Percentiles rank a stretch among this genome's conserved stretches.
These are phyloP conservation scores for Elsinoe australis DNA, from an alignment of 2,329 filamentous ascomycete genomes.

Conservation along the genomic window DNA sequence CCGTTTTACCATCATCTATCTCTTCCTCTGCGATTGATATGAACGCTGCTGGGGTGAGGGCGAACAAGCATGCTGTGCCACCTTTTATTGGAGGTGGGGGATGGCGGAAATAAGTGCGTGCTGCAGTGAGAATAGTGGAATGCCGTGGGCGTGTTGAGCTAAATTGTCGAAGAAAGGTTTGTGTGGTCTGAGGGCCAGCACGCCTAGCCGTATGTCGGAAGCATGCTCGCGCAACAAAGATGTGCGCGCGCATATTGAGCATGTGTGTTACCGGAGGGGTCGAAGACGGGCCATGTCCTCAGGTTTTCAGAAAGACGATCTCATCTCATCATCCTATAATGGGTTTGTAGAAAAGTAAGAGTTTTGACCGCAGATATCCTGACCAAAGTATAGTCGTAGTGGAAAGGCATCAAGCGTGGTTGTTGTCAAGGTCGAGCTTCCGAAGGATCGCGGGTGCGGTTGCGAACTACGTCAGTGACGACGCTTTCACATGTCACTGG, in stretches of 20 bases:
- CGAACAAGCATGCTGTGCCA: conserved; percentile 33
- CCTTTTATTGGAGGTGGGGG: conserved; percentile 32
- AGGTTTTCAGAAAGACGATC: no score
- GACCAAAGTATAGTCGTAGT: not conserved
- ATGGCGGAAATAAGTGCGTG: conserved; percentile 23
- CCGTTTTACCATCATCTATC: conserved; percentile 52
- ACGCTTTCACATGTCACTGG: conserved; percentile 8
- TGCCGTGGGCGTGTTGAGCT: not conserved
- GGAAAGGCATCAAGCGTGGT: not conserved
- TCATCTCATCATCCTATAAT: no score
- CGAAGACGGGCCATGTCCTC: conserved; percentile 6
- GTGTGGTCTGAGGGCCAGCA: conserved; percentile 16
- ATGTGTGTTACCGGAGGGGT: conserved; percentile 10
- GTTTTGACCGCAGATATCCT: not conserved
- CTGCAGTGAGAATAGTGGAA: not conserved
- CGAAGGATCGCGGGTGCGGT: conserved; percentile 4
- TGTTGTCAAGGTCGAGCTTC: not conserved
- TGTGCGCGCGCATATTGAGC: conserved; percentile 43
- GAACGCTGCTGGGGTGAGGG: conserved; percentile 51
- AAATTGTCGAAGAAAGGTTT: conserved; percentile 18
- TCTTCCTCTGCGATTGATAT: conserved; percentile 49
- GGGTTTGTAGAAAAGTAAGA: no score
- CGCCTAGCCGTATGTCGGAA: conserved; percentile 35
- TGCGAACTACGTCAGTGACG: conserved; percentile 7
- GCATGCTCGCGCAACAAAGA: conserved; percentile 45